Base-by-base conservation (phyloP, 805 yeast genomes). In the Nakazawaea holstii region DNA sequence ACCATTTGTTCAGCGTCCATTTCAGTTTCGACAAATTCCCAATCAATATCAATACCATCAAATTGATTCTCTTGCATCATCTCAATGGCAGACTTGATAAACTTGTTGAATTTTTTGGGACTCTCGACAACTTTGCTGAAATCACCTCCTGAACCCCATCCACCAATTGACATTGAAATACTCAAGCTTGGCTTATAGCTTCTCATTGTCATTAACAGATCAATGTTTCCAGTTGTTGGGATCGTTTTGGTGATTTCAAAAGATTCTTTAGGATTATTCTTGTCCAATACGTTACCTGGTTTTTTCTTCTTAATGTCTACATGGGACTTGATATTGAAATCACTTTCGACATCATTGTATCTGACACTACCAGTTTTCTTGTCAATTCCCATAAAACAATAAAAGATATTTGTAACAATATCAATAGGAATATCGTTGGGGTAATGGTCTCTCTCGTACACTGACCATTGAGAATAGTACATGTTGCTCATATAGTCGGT, bases 31-130 rank as follows among this genome's bases (percentile, higher is more conserved):
- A 97, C 96, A 57, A 82, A 92, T 64, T 92, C 99, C 97, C 97
- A 92, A 65, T 92, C 99, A 28, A 92, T 67, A 62, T 94, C 98
- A 40, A 92, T 68, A 0, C 99, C 98, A 61, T 94, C 97, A 58
- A 94, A 82, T 0, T 85, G 83, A 59, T 78, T 76, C 39, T 71
- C 64, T 2, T 62, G 48, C 60, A 88, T 69, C 24, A 77, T 62
- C 0, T 64, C 60, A 0, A 77, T 68, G 0, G 81, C 67, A 0
- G 84, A 70, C 1, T 58, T 43, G 2, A 80, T 75, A 60, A 91
- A 87, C 0, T 38, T 59, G 1, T 60, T 58, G 7, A 82, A 52
- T 20, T 64, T 62, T 2, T 30, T 13, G 1, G 40, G 44, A 33
- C 59, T 55, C 1, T 49, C 41, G 2, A 61, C 57, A 1, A 72